Conservation (phyloP, 768 basidiomycete species). For the Mycena leptocephala region DNA sequence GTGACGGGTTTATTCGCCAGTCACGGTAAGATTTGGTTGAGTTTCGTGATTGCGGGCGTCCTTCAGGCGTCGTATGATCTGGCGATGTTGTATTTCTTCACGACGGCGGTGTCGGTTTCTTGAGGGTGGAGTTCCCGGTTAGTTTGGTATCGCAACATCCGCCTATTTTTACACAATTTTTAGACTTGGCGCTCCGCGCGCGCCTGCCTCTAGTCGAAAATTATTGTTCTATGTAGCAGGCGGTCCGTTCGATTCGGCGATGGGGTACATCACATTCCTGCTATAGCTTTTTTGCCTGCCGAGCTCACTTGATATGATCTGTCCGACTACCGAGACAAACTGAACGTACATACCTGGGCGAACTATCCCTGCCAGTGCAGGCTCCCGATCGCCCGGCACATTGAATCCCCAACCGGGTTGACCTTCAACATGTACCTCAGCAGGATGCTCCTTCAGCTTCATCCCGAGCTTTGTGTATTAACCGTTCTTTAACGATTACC, state of each 20-base stretch:
- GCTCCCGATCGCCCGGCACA: no score
- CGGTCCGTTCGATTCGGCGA: background rate
- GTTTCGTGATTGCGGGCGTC: slow-evolving; percentile 26
- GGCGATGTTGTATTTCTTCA: slow-evolving; percentile 29
- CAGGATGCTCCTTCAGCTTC: no score
- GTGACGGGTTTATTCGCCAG: slow-evolving; percentile 19
- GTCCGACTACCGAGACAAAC: no score
- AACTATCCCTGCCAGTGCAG: no score
- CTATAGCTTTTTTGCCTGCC: no score
- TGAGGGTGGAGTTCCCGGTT: background rate
- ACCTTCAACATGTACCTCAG: no score
- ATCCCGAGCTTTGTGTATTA: no score
- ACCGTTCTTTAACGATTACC: no score
- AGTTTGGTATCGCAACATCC: background rate
- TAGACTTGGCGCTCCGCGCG: background rate
- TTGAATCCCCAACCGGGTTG: no score
- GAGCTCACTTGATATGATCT: no score
- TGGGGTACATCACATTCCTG: no score
- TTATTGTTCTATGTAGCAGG: background rate
- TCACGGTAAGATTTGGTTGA: slow-evolving; percentile 24
- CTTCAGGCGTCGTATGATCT: slow-evolving; percentile 23
- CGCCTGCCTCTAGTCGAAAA: background rate
- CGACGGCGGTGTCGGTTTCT: slow-evolving; percentile 16
- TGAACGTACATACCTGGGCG: no score
- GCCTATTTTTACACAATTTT: background rate